A percentile compares a stretch with the other conserved stretches of the same genome.
Conservation (phyloP, 2,329 filamentous ascomycete genomes). For the Ascochyta fabae region DNA sequence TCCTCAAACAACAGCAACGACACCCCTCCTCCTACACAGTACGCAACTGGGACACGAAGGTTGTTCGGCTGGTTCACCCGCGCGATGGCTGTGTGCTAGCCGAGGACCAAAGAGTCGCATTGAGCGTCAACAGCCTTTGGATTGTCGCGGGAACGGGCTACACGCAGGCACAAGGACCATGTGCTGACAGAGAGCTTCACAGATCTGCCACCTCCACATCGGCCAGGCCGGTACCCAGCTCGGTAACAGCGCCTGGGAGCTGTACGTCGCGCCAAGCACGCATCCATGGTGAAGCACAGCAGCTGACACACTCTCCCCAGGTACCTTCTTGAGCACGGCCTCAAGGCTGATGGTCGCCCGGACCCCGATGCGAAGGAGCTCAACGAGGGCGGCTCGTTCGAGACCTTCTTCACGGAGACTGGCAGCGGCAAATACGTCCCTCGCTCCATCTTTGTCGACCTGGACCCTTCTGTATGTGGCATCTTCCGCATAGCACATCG, state of each 20-base stretch:
- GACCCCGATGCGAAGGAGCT: conserved; percentile 67
- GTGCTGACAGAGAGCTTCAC: conserved; percentile 25
- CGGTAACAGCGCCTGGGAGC: conserved; percentile 77
- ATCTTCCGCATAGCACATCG: neutral
- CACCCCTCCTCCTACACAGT: conserved; percentile 15
- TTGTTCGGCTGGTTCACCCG: conserved; percentile 9
- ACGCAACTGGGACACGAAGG: conserved; percentile 18
- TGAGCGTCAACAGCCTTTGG: neutral
- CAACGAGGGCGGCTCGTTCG: conserved; percentile 68
- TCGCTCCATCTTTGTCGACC: conserved; percentile 74
- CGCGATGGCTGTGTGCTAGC: conserved; percentile 3
- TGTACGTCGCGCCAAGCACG: conserved; percentile 59
- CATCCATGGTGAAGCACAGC: conserved; percentile 15
- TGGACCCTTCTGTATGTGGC: conserved; percentile 68
- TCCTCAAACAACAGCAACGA: neutral
- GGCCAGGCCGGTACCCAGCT: conserved; percentile 77
- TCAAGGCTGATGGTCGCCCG: conserved; percentile 68
- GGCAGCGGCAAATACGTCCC: conserved; percentile 75
- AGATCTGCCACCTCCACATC: conserved; percentile 72
- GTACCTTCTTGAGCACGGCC: conserved; percentile 75
- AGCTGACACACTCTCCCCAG: conserved; percentile 51
- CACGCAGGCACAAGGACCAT: neutral
- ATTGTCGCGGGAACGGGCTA: neutral
- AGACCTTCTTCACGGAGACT: conserved; percentile 78
- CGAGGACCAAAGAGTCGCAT: conserved; percentile 8